Base-by-base conservation (phyloP, 2,329 filamentous ascomycete genomes). In the Diaporthe vaccinii region DNA sequence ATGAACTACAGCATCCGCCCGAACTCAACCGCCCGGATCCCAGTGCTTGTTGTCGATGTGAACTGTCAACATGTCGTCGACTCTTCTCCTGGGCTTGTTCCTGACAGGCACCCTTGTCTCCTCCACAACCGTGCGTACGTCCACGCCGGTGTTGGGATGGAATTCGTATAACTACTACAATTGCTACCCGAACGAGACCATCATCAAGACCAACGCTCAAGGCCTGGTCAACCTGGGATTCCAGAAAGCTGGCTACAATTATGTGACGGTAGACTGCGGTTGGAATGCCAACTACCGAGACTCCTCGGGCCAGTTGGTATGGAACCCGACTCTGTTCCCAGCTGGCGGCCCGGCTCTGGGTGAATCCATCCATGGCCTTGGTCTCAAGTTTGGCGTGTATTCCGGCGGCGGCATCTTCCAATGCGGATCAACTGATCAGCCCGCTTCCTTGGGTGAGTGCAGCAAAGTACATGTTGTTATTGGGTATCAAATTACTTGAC, bases 121-220 rank as follows among this genome's bases (percentile, higher is more conserved):
- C 20, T 65, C 73, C 12, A 61, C 61, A 9, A 76, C 73, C 14
- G 69, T 76, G 22, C 75, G 75, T 20, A 75, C 75, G 1, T 70
- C 73, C 5, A 84, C 84, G 1, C 86, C 86, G 2, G 84, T 84
- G 0, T 86, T 87, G 86, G 85, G 89, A 17, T 92, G 89, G 89
- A 91, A 91, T 76, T 88, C 86, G 2, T 92, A 92, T 78, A 92
- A 92, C 72, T 83, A 87, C 55, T 90, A 89, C 80, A 84, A 82
- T 68, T 91, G 89, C 79, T 81, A 81, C 1, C 87, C 87, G 0
- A 87, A 83, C 55, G 86, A 90, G 77, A 80, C 80, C 0, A 87
- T 87, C 51, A 86, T 90, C 34, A 85, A 86, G 57, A 81, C 83
- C 3, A 91, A 89, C 74, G 88, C 89, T 0, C 82, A 89, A 57